Base-by-base conservation (phyloP, 805 yeast species). In the Starmera pachycereana region DNA sequence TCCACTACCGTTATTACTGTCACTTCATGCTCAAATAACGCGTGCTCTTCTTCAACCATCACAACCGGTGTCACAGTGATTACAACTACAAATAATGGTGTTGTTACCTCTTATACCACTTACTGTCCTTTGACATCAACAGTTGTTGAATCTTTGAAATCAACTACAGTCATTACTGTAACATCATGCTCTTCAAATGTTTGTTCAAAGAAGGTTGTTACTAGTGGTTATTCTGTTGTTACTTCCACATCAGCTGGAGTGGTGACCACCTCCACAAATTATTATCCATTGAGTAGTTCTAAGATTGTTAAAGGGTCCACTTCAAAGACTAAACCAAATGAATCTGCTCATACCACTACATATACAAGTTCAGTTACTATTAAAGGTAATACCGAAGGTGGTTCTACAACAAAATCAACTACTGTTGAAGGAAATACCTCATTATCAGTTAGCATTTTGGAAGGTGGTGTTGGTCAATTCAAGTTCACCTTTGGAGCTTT, bases 1-100 rank as follows among this genome's bases (percentile, higher is more conserved):
- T 38, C 51, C 22, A 60, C 64, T 45, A 57, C 63, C 40, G 47
- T 56, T 44, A 59, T 57, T 16, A 60, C 65, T 47, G 51, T 60
- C 51, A 60, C 65, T 41, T 52, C 58, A 38, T 60, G 65, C 50
- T 53, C 48, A 36, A 50, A 50, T 33, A 52, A 56, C 52, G 53
- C 47, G 32, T 60, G 65, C 51, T 42, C 48, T 29, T 61, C 56
- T 45, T 51, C 57, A 30, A 58, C 51, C 19, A 52, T 31, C 9
- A 31, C 33, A 9, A 31, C 33, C 4, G 33, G 33, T 31, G 33
- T 31, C 10, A 31, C 33, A 60, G 36, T 49, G 57, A 48, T 62
- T 62, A 58, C 62, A 34, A 55, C 52, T 39, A 56, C 61, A 38
- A 51, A 48, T 38, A 47, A 53, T 52, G 60, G 59, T 48, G 54